phyloP scores from a whole-genome alignment of 768 basidiomycete species.

The Suillus plorans region DNA sequence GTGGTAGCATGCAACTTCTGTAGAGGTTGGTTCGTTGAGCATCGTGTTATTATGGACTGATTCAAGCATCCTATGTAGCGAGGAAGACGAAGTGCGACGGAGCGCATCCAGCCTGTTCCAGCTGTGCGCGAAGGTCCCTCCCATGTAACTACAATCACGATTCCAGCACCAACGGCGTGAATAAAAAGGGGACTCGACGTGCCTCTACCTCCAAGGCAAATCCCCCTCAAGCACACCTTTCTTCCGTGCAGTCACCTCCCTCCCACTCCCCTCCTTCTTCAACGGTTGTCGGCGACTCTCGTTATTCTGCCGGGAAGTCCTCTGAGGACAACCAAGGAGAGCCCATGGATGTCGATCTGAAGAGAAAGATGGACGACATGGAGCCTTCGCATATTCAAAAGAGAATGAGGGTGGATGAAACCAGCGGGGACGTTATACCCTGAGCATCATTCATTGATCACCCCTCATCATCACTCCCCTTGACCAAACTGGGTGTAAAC shows the following conservation, averaged over 20 bases:
- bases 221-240: conserved; percentile 26
- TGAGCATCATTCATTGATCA: conserved; percentile 32
- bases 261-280: conserved; percentile 53
- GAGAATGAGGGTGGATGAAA: conserved; percentile 70
- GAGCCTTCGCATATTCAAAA: conserved; percentile 56
- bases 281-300: conserved; percentile 33
- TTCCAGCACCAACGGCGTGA: conserved; percentile 27
- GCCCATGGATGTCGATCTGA: conserved; percentile 56
- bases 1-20: conserved; percentile 90
- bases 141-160: conserved; percentile 83
- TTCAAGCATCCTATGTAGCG: conserved; percentile 39
- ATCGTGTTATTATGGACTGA: conserved; percentile 7
- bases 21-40: conserved; percentile 54
- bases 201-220: conserved; percentile 52
- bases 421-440: conserved; percentile 52
- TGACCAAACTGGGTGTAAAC: conserved; percentile 26
- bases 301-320: conserved; percentile 34
- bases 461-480: conserved; percentile 17
- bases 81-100: conserved; percentile 91
- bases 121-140: conserved; percentile 75
- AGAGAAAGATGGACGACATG: conserved; percentile 56
- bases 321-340: conserved; percentile 41
- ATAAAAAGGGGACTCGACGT: conserved; percentile 45
- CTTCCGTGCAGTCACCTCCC: conserved; percentile 49
- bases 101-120: conserved; percentile 80